Conservation (phyloP, 768 basidiomycete genomes). For the Naematelia aurantialba region DNA sequence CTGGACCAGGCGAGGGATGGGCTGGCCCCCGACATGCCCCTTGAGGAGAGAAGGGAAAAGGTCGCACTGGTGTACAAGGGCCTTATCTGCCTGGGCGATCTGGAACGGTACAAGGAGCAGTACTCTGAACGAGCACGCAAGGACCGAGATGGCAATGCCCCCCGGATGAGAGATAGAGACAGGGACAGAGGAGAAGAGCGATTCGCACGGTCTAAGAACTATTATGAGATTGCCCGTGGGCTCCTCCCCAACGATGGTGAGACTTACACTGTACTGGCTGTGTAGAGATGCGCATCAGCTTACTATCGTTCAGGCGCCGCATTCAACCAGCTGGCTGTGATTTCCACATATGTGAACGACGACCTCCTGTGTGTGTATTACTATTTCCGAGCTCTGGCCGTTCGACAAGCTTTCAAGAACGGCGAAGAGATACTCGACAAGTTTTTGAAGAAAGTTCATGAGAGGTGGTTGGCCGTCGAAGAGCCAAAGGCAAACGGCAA, state of each 20-base stretch:
- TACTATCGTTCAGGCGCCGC: slow-evolving; percentile 67
- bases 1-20: background rate
- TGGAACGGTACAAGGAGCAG: slow-evolving; percentile 86
- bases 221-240: slow-evolving; percentile 76
- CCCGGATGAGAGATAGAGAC: slow-evolving; percentile 16
- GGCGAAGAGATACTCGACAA: slow-evolving; percentile 78
- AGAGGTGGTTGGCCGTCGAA: slow-evolving; percentile 51
- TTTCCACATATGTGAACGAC: slow-evolving; percentile 78
- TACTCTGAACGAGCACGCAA: slow-evolving; percentile 55
- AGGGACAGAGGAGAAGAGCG: slow-evolving; percentile 58
- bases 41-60: slow-evolving; percentile 60
- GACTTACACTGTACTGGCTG: no score
- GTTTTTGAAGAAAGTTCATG: slow-evolving; percentile 64
- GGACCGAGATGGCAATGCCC: slow-evolving; percentile 10
- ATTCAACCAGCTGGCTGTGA: slow-evolving; percentile 91
- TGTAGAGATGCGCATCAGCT: no score
- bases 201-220: slow-evolving; percentile 54
- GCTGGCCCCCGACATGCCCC: slow-evolving; percentile 41
- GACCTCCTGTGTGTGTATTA: slow-evolving; percentile 73
- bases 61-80: slow-evolving; percentile 80
- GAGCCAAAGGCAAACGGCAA: slow-evolving; percentile 7
- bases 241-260: slow-evolving; percentile 80
- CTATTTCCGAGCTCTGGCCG: slow-evolving; percentile 88
- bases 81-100: slow-evolving; percentile 86
- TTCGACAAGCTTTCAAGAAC: slow-evolving; percentile 77